Conservation (phyloP, 2,329 filamentous ascomycete species). For the Pseudocercospora fijiensis region DNA sequence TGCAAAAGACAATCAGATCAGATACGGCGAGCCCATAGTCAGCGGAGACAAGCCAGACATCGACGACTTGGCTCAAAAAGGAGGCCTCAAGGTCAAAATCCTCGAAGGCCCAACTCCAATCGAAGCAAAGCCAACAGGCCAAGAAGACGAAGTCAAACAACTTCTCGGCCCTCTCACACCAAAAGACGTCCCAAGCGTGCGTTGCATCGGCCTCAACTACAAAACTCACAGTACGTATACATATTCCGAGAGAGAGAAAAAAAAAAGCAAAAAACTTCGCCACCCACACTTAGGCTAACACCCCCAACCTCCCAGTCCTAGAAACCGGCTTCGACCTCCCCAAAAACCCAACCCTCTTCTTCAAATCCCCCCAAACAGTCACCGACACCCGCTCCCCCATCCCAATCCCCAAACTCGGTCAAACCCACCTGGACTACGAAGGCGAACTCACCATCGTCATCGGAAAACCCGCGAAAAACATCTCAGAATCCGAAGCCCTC, state of each 20-base stretch:
- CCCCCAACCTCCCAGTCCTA: conserved; percentile 26
- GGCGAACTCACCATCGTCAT: conserved; percentile 75
- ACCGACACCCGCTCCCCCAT: conserved; percentile 65
- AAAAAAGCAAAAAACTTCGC: background rate
- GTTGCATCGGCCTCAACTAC: conserved; percentile 62
- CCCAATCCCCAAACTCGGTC: conserved; percentile 64
- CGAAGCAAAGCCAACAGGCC: conserved; percentile 53
- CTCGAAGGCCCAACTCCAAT: conserved; percentile 50
- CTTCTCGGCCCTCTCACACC: conserved; percentile 54
- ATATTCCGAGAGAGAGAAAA: background rate
- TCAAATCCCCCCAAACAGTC: conserved; percentile 67
- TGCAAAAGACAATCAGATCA: conserved; percentile 65
- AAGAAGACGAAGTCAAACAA: conserved; percentile 55
- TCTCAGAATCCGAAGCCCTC: conserved; percentile 63
- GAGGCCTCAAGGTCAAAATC: conserved; percentile 53
- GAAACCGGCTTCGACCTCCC: conserved; percentile 65
- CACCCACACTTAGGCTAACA: background rate
- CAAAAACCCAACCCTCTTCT: conserved; percentile 70
- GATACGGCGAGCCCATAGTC: conserved; percentile 71
- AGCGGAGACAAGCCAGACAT: conserved; percentile 33
- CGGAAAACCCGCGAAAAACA: conserved; percentile 64
- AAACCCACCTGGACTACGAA: conserved; percentile 73
- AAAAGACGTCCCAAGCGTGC: conserved; percentile 55
- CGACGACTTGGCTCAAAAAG: conserved; percentile 38
- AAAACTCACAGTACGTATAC: conserved; percentile 49